Conservation (phyloP, 2,329 filamentous ascomycete genomes). For the Blastomyces gilchristii region DNA sequence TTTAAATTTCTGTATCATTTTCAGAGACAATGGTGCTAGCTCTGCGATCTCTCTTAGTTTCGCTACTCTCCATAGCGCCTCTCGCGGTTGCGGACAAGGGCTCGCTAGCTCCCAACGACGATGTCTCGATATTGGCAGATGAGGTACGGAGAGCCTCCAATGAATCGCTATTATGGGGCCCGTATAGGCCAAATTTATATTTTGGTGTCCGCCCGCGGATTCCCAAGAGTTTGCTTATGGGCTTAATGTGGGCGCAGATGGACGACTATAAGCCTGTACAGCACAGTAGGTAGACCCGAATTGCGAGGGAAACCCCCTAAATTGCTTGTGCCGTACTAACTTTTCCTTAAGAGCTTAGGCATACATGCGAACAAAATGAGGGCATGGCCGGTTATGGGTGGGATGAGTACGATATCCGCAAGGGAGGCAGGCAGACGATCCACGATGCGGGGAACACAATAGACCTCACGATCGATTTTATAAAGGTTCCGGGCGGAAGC, state of each 20-base stretch:
- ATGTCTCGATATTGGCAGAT: constrained; percentile 28
- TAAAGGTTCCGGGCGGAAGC: constrained; percentile 77
- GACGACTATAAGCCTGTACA: constrained; percentile 69
- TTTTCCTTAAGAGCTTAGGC: constrained; percentile 57
- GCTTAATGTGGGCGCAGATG: constrained; percentile 79
- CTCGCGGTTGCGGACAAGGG: not conserved
- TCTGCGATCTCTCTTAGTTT: constrained; percentile 9
- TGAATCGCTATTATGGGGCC: constrained; percentile 86
- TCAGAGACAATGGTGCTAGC: constrained; percentile 1
- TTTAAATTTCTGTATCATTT: constrained; percentile 1
- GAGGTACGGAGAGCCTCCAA: constrained; percentile 49
- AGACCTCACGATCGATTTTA: constrained; percentile 85
- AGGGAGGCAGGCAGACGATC: constrained; percentile 78
- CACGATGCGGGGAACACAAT: constrained; percentile 81
- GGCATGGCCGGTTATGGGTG: constrained; percentile 93
- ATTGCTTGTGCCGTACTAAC: not conserved
- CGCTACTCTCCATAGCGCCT: constrained; percentile 17
- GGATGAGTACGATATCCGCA: constrained; percentile 90
- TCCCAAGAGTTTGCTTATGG: constrained; percentile 69
- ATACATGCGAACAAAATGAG: constrained; percentile 93
- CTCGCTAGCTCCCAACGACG: constrained; percentile 19
- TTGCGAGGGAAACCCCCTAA: not conserved
- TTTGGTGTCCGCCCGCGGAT: constrained; percentile 80
- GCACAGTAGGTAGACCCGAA: constrained; percentile 48
- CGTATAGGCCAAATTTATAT: constrained; percentile 87